Evolutionary conservation across 805 yeast species (phyloP), one percentile per base, ranked within the genome.

Genomic region (Candida ascalaphidarum): DNA sequence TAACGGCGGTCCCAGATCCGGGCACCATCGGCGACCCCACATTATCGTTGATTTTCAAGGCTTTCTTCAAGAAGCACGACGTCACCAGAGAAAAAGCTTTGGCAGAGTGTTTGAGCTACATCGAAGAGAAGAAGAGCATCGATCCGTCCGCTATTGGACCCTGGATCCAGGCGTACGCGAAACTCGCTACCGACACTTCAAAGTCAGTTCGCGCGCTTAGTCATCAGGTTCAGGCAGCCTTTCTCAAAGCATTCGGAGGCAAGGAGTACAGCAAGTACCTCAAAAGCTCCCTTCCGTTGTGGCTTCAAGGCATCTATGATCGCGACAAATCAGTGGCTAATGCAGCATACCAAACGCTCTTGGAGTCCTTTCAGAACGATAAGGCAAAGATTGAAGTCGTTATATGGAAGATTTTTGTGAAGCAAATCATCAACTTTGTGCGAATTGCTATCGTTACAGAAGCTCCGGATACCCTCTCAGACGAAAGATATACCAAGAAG

Each of bases 51-150:
- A 60, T 77, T n/a, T 80, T 86, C 61, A 86, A 81, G 47, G 73
- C 81, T 7, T 52, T 88, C 27, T 48, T 80, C 48, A 88, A 86
- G 52, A 73, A 81, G 45, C 95, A 86, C 44, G 69, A 78, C 5
- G 77, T 74, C n/a, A 89, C 97, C 0, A 81, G 77, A 45, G 95
- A 84, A 41, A 82, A 79, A 46, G 85, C 92, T 1, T 58, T 85
- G 15, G 47, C 39, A 5, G 94, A 81, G 23, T 43, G 61, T 25
- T 32, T 46, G 18, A 35, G 35, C 6, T 46, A 80, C 17, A 41
- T 62, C 3, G 42, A 50, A 71, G 3, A 33, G 48, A 21, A 32
- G 6, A 41, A 50, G 2, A 36, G 38, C 18, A 44, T 44, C 11
- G 77, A 78, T 36, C 81, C 77, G 29, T 41, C 71, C 15, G 66